These are phyloP conservation scores for Pestalotiopsis sp. DNA, from an alignment of 2,329 filamentous ascomycete genomes.

Conservation along the genomic window DNA sequence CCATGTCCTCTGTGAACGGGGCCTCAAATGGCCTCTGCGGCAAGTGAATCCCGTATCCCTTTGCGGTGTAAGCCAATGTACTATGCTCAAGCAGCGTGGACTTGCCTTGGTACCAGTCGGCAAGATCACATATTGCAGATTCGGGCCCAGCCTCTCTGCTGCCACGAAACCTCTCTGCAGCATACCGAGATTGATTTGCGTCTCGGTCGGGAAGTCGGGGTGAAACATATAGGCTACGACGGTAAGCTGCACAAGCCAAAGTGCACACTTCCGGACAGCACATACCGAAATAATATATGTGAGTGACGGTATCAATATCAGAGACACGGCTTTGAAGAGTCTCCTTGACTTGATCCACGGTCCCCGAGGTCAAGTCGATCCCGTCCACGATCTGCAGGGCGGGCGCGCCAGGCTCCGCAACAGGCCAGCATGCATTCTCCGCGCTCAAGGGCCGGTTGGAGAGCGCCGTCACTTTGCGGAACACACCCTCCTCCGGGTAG, in stretches of 20 bases:
- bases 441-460: neutral
- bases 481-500: neutral
- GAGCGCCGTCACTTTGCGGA: neutral
- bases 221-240: neutral
- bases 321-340: neutral
- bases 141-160: constrained; percentile 1
- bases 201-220: neutral
- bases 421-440: neutral
- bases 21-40: constrained; percentile 7
- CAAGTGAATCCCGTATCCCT: constrained; percentile 9
- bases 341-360: neutral
- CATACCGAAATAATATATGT: neutral
- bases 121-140: constrained; percentile 4
- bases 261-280: neutral
- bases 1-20: constrained; percentile 8
- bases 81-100: neutral
- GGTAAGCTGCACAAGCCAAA: neutral
- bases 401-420: neutral
- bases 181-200: constrained; percentile 10
- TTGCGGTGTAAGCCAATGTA: neutral
- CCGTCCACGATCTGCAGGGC: neutral
- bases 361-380: neutral
- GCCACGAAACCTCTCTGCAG: constrained; percentile 4
- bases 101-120: constrained; percentile 3
- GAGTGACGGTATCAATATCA: neutral